Base-by-base conservation (phyloP, 2,329 filamentous ascomycete species). In the Xylariomycetidae sp. region DNA sequence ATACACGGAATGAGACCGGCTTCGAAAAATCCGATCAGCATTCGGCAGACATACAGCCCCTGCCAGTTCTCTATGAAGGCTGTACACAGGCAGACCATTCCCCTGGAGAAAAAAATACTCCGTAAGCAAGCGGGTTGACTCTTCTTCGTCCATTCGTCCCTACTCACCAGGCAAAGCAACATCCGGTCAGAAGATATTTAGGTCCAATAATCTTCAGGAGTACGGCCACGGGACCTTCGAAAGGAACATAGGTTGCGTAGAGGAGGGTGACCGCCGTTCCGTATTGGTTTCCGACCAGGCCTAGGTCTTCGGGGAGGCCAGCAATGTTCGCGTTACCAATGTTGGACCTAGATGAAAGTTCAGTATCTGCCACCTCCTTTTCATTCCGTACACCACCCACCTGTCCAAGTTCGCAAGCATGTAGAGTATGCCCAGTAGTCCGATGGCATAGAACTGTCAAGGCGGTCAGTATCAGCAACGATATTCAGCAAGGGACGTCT, bases 1-100 rank as follows among this genome's bases (percentile, higher is more conserved):
- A 69, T 59, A 17, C 56, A 59, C 6, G 61, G 64, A 19, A 70
- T 54, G 17, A 69, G 45, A 10, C 64, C 67, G 16, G 48, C 46
- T 33, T 50, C 48, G 20, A 49, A 50, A 30, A 49, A 31, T 12
- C 48, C 48, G 8, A 45, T 33, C 6, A 51, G 34, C 27, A 51
- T 19, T 9, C 48, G 46, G 16, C 31, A 40, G 4, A 28, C 41
- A 17, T 45, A 44, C 5, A 59, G 45, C 0, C 48, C 53, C 6
- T 45, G 41, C 16, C 46, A 49, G 31, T 48, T 58, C 5, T 42
- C 41, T 25, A 61, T 41, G 33, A 60, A 57, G 16, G 46, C 55
- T 3, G 49, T 50, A n/a, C 42, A 40, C 11, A 56, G 40, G 14
- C 49, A 51, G 8, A 49, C 40, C n/a, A 46, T 30, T 0, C 50